Base-by-base conservation (phyloP, 2,329 filamentous ascomycete genomes). In the Trichoderma sp. region DNA sequence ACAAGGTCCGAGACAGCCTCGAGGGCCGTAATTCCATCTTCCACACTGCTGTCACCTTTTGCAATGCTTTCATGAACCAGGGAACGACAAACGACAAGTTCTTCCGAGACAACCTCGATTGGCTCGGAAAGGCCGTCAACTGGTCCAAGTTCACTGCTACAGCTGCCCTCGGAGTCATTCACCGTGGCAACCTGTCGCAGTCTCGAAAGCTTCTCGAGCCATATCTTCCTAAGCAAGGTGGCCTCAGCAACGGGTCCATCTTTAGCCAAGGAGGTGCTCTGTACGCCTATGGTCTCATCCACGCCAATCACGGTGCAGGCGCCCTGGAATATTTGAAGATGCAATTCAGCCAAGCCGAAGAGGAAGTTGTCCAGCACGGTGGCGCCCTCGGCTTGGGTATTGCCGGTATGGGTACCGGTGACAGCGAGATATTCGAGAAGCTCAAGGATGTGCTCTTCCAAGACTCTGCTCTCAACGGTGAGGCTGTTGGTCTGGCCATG, bases 71-170 rank as follows among this genome's bases (percentile, higher is more conserved):
- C 79, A 99, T 99, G 96, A 97, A 99, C 79, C 94, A 97, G 66
- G 96, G 96, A 70, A 99, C 96, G 0, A 97, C 95, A 0, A 96
- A 97, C 75, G 96, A 99, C 82, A 96, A 95, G 77, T 99, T 99
- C 83, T 98, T 99, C 88, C 89, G 96, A 8, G 94, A 98, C 77
- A 99, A 99, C 78, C 83, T 99, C 29, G 96, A 99, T 73, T 99
- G 96, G 96, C 83, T 99, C 4, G 94, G 95, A 71, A 99, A 98
- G 84, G 96, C 96, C 31, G 94, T 98, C 59, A 99, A 99, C 83
- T 99, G 96, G 96, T 97, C 94, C 71, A 99, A 99, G 79, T 99
- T 99, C 79, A 97, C 96, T 0, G 96, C 96, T 16, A 99, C 96
- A 5, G 96, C 96, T 68, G 96, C 96, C 8, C 85, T 99, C 6